phyloP scores from a whole-genome alignment of 306 rosid species.

The Betula pendula region DNA sequence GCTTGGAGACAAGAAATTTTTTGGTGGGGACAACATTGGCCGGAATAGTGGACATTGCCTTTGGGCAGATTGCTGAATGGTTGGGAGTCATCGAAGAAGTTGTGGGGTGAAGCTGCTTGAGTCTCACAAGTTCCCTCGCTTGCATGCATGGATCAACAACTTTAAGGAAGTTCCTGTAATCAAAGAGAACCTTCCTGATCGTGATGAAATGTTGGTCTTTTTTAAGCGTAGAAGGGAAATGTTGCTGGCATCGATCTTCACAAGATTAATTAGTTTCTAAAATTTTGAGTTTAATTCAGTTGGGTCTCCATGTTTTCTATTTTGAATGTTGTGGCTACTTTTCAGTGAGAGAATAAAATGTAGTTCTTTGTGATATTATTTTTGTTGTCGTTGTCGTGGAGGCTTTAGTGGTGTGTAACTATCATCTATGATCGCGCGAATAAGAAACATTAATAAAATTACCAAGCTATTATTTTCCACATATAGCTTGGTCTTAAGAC shows the following conservation, averaged over 20 bases:
- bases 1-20: slow-evolving; percentile 19
- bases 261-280: neutral
- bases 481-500: too few relatives aligned
- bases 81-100: slow-evolving; percentile 21
- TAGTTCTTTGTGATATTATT: too few relatives aligned
- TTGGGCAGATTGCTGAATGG: slow-evolving; percentile 25
- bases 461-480: too few relatives aligned
- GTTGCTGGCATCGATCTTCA: neutral
- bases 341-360: too few relatives aligned
- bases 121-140: slow-evolving; percentile 19
- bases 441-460: too few relatives aligned
- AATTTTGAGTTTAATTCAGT: too few relatives aligned
- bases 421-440: too few relatives aligned
- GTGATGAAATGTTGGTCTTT: neutral
- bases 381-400: too few relatives aligned
- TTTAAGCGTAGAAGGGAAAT: neutral
- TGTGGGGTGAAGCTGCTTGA: slow-evolving; percentile 21
- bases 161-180: slow-evolving; percentile 30
- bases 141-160: slow-evolving; percentile 26
- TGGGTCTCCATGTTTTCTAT: too few relatives aligned
- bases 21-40: slow-evolving; percentile 30
- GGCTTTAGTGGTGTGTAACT: too few relatives aligned
- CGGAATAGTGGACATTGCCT: slow-evolving; percentile 31
- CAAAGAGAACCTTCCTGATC: slow-evolving; percentile 30
- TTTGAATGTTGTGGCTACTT: too few relatives aligned